These are phyloP conservation scores for Ogataea sp. DNA, from an alignment of 805 yeast genomes.

Conservation along the genomic window DNA sequence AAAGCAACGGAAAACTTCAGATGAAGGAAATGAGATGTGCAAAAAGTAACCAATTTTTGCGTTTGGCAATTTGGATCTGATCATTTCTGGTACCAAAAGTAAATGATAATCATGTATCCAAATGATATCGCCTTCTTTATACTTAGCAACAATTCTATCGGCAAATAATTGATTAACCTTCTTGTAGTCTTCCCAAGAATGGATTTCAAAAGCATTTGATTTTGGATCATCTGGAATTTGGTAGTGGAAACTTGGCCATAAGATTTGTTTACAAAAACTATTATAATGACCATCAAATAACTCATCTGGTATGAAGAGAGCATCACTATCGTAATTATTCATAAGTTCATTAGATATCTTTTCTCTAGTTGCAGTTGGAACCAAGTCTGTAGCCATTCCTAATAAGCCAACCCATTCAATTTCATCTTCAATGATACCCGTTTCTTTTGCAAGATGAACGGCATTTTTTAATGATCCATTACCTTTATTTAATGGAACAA, in stretches of 20 bases:
- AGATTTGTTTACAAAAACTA: conserved; percentile 85
- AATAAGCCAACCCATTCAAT: conserved; percentile 83
- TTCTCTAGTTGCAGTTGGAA: conserved; percentile 47
- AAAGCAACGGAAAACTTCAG: conserved; percentile 89
- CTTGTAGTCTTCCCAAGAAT: conserved; percentile 84
- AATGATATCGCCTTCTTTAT: conserved; percentile 67
- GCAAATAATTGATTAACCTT: conserved; percentile 74
- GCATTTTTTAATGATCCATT: conserved; percentile 90
- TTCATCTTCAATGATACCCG: conserved; percentile 24
- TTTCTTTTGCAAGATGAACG: conserved; percentile 47
- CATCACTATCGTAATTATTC: conserved; percentile 45
- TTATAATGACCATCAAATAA: conserved; percentile 87
- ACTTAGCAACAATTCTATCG: conserved; percentile 56
- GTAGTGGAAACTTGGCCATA: conserved; percentile 93
- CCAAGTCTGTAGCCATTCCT: conserved; percentile 83
- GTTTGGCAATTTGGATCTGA: conserved; percentile 63
- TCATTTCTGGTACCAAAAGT: conserved; percentile 77
- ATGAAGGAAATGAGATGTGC: conserved; percentile 91
- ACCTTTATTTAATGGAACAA: conserved; percentile 63
- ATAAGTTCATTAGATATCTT: conserved; percentile 43
- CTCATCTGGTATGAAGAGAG: conserved; percentile 68
- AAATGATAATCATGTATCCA: conserved; percentile 97
- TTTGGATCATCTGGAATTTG: conserved; percentile 94
- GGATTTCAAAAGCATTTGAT: conserved; percentile 90
- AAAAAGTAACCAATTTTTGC: conserved; percentile 89